phyloP scores from a whole-genome alignment of 2,329 filamentous ascomycete genomes.

The Raffaelea albimanens region DNA sequence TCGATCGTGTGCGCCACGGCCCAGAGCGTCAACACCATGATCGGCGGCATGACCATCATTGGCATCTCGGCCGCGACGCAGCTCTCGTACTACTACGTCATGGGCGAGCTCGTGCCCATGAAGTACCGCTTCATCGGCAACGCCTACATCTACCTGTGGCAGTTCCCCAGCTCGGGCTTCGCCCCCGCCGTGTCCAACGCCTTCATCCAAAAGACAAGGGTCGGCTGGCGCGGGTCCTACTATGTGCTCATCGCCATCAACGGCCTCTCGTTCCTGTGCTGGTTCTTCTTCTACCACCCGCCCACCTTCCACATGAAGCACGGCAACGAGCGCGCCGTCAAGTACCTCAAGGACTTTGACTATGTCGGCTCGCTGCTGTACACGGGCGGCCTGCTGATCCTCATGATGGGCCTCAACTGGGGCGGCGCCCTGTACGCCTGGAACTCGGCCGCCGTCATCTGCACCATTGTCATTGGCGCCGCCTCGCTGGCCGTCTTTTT shows the following conservation, averaged over 20 bases:
- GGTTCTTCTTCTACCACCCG: conserved; percentile 16
- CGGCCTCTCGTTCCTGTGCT: conserved; percentile 17
- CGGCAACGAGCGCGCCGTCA: conserved; percentile 14
- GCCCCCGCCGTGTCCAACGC: conserved; percentile 17
- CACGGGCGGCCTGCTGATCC: conserved; percentile 19
- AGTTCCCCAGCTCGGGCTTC: not conserved
- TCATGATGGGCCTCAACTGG: conserved; percentile 23
- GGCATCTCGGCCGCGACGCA: conserved; percentile 27
- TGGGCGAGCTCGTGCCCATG: conserved; percentile 27
- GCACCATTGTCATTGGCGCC: conserved; percentile 18
- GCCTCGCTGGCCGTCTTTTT: conserved; percentile 16
- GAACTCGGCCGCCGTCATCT: conserved; percentile 21
- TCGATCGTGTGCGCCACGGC: conserved; percentile 26
- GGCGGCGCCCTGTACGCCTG: conserved; percentile 22
- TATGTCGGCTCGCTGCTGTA: conserved; percentile 22
- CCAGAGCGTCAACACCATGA: conserved; percentile 24
- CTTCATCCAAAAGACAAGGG: conserved; percentile 19
- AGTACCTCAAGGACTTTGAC: conserved; percentile 21
- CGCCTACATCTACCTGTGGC: conserved; percentile 14
- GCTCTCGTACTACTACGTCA: conserved; percentile 25
- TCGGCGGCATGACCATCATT: conserved; percentile 25
- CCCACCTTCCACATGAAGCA: conserved; percentile 19
- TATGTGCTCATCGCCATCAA: conserved; percentile 20
- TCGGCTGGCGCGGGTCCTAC: conserved; percentile 20
- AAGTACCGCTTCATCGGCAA: conserved; percentile 18